Conservation (phyloP, 305 asterid species). For the Fraxinus xanthoxyloides region DNA sequence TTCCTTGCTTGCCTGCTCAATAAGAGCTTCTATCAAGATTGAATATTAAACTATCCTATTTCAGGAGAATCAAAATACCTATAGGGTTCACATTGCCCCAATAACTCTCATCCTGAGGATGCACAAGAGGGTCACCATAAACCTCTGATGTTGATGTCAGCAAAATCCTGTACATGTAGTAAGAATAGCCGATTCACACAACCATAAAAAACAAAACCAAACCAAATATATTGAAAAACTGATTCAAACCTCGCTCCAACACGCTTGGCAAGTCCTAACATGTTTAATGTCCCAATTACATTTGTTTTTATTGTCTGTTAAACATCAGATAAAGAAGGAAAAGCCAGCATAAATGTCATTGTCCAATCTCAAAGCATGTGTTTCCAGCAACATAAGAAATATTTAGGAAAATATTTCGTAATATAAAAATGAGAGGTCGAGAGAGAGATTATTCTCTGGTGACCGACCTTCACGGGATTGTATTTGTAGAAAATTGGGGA, state of each 20-base stretch:
- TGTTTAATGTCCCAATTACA: slow-evolving; percentile 49
- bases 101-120: slow-evolving; percentile 47
- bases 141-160: slow-evolving; percentile 54
- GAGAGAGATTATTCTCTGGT: not conserved
- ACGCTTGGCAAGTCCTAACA: slow-evolving; percentile 54
- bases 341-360: not conserved
- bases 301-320: slow-evolving; percentile 52
- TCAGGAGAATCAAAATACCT: slow-evolving; percentile 23
- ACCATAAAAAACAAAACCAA: not conserved
- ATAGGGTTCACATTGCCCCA: slow-evolving; percentile 56
- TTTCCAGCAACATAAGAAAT: not conserved
- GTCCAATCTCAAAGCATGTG: not conserved
- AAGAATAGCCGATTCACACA: not conserved
- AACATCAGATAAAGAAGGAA: not conserved
- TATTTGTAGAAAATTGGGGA: slow-evolving; percentile 59
- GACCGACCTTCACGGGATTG: slow-evolving; percentile 48
- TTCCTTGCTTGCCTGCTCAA: not conserved
- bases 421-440: not conserved
- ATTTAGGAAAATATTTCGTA: not conserved
- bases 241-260: slow-evolving; percentile 49
- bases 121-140: slow-evolving; percentile 52
- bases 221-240: not conserved
- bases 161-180: slow-evolving; percentile 26
- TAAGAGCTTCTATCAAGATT: not conserved
- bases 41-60: not conserved